Evolutionary conservation across 768 basidiomycete species (phyloP).

Genomic region (Hemileccinum impolitum): DNA sequence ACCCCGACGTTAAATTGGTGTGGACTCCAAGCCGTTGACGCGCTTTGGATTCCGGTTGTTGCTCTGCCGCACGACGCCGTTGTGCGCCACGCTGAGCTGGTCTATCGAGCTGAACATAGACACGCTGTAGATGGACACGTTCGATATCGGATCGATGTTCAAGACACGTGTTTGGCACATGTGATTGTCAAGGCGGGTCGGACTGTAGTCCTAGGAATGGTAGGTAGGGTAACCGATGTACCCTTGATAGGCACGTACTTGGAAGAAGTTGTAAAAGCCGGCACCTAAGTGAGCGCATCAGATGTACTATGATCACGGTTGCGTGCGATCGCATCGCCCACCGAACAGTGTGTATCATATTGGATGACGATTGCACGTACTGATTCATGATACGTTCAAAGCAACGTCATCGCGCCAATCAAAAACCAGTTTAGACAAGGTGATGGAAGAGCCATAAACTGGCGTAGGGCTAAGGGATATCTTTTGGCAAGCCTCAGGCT

Average conservation of each 20-base stretch:
- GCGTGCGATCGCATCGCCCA: slow-evolving; percentile 17
- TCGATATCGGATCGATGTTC: slow-evolving; percentile 38
- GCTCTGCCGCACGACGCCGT: slow-evolving; percentile 32
- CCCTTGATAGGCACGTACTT: slow-evolving; percentile 18
- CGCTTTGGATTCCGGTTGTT: slow-evolving; percentile 38
- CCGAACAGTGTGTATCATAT: slow-evolving; percentile 46
- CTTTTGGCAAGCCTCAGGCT: too few relatives aligned
- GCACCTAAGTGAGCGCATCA: slow-evolving; percentile 32
- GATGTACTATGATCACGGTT: slow-evolving; percentile 29
- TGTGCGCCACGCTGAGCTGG: slow-evolving; percentile 37
- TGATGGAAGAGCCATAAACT: too few relatives aligned
- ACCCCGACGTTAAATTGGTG: not conserved
- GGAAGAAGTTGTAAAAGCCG: slow-evolving; percentile 50
- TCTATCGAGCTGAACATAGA: slow-evolving; percentile 43
- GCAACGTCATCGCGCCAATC: too few relatives aligned
- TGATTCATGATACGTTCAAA: too few relatives aligned
- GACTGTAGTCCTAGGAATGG: slow-evolving; percentile 34
- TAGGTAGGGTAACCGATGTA: too few relatives aligned
- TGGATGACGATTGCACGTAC: slow-evolving; percentile 32
- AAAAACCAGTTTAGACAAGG: too few relatives aligned
- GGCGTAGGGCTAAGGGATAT: too few relatives aligned
- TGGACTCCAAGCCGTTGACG: slow-evolving; percentile 30
- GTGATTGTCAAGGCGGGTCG: slow-evolving; percentile 32
- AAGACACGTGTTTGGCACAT: slow-evolving; percentile 43
- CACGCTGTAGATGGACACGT: slow-evolving; percentile 39